Evolutionary conservation across 495 filamentous ascomycete species (phyloP), one percentile per base, ranked within the genome.

Genomic region (Lineolata rhizophorae): DNA sequence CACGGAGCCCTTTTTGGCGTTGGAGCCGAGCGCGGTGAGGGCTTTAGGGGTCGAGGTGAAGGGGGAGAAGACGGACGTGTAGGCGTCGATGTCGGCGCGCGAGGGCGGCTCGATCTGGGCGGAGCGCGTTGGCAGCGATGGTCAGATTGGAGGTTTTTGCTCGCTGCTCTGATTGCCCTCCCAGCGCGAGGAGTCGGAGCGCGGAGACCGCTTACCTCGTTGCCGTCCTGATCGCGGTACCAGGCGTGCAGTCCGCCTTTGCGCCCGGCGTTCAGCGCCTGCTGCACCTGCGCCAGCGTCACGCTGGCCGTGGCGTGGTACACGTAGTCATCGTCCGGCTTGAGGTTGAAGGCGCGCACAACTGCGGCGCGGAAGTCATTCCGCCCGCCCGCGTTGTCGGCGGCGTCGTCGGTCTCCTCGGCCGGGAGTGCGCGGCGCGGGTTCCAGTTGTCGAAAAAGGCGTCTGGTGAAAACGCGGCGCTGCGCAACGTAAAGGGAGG

Each of bases 61-160:
- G 9, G 67, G 55, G 17, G 44, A 35, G 52, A 73, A 74, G 44
- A 76, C 53, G 26, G 54, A 48, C n/a, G 58, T 61, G 51, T 74
- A 76, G 18, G 65, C 55, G 13, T 48, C 41, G 20, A 65, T 60
- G 44, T 76, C 68, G 18, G 54, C 31, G n/a, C n/a, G n/a, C 10
- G 39, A 38, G 0, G 61, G 48, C 12, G 58, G 53, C 0, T 47
- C 41, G 41, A 54, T 61, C 45, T 54, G 42, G 35, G 42, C 3
- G 18, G 10, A 27, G n/a, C n/a, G n/a, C n/a, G n/a, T n/a, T n/a
- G 14, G 10, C 4, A 15, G 11, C 24, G 24, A 33, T 14, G n/a
- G 15, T 33, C 20, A 4, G 17, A 27, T 18, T 35, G 25, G 42
- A n/a, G 30, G 35, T n/a, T n/a, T n/a, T n/a, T n/a, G n/a, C n/a